These are phyloP conservation scores for Scedosporium boydii DNA, from an alignment of 2,329 filamentous ascomycete genomes.

Conservation along the genomic window DNA sequence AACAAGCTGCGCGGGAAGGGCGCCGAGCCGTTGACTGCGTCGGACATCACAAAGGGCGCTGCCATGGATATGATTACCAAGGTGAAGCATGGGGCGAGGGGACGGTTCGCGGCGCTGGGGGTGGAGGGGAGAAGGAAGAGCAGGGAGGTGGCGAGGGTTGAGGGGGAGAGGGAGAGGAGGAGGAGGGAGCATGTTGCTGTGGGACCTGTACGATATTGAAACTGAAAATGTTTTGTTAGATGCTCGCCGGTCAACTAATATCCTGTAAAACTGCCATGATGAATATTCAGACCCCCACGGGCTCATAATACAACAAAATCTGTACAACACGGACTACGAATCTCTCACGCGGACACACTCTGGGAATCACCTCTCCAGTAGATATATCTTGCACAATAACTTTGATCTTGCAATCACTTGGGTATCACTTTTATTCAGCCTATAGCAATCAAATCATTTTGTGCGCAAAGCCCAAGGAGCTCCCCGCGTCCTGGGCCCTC, in stretches of 20 bases:
- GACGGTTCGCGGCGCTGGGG: slow-evolving; percentile 45
- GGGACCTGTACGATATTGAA: slow-evolving; percentile 33
- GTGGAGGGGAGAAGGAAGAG: slow-evolving; percentile 40
- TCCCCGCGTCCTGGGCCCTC: background rate
- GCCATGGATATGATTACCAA: slow-evolving; percentile 91
- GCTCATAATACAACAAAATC: background rate
- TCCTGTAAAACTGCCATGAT: no score
- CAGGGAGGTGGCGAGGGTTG: slow-evolving; percentile 23
- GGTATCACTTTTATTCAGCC: slow-evolving; percentile 6
- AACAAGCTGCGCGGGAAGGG: slow-evolving; percentile 51
- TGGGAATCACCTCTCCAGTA: no score
- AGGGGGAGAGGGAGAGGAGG: slow-evolving; percentile 28
- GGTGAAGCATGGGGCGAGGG: slow-evolving; percentile 71
- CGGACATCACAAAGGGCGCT: slow-evolving; percentile 64
- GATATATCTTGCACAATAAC: background rate
- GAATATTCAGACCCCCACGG: background rate
- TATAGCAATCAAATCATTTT: background rate
- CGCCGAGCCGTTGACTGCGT: slow-evolving; percentile 38
- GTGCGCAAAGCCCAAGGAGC: background rate
- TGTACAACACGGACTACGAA: no score
- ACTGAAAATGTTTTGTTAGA: background rate
- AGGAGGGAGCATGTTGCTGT: slow-evolving; percentile 44
- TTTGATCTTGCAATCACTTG: background rate
- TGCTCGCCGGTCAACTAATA: no score
- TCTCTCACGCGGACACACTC: no score